Percentiles rank a stretch among this genome's conserved stretches.
Evolutionary conservation across 345 rosid species (phyloP).

Genomic region (Rhizophora mangle): DNA sequence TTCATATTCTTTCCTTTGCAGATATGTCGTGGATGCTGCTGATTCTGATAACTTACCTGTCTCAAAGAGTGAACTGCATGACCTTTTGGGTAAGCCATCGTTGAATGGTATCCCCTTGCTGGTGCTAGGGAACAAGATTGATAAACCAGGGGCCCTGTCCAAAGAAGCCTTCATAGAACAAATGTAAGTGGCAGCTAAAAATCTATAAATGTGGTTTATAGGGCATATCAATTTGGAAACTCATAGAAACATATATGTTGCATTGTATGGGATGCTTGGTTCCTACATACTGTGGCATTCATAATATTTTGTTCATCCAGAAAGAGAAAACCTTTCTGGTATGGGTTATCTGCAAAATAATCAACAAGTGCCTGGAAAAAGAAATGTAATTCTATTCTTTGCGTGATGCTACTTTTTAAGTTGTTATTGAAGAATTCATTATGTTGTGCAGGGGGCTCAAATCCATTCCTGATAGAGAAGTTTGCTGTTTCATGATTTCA

Average conservation of each 20-base stretch:
- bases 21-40: conserved; percentile 73
- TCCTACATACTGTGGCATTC: too few relatives aligned
- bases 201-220: not conserved
- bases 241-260: too few relatives aligned
- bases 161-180: conserved; percentile 48
- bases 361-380: too few relatives aligned
- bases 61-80: conserved; percentile 67
- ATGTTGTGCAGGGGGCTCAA: conserved; percentile 48
- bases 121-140: conserved; percentile 74
- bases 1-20: conserved; percentile 16
- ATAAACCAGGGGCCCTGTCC: conserved; percentile 60
- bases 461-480: conserved; percentile 59
- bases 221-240: not conserved
- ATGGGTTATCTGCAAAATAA: too few relatives aligned
- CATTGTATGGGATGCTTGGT: too few relatives aligned
- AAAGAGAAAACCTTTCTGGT: too few relatives aligned
- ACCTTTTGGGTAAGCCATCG: conserved; percentile 62
- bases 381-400: not conserved
- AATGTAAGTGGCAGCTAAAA: conserved; percentile 41
- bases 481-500: conserved; percentile 68
- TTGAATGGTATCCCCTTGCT: conserved; percentile 60
- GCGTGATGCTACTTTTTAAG: not conserved
- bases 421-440: not conserved
- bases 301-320: not conserved
- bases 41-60: conserved; percentile 59